phyloP scores from a whole-genome alignment of 768 basidiomycete genomes.

The Mycena leptocephala region DNA sequence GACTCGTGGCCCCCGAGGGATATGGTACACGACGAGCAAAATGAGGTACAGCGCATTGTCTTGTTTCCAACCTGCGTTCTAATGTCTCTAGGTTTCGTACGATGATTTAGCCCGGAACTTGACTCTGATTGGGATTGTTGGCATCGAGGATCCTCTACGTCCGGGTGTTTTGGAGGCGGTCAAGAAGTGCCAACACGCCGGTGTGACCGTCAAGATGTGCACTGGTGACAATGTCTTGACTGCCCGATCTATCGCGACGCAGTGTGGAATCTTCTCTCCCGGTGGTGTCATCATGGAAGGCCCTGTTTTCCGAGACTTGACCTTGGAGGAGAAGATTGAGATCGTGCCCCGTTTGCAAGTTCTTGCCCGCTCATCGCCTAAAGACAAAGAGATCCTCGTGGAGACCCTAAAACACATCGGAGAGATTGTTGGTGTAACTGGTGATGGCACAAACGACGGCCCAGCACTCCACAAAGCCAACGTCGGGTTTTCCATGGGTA shows the following conservation, averaged over 20 bases:
- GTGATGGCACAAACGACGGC: conserved; percentile 98
- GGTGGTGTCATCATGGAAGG: conserved; percentile 99
- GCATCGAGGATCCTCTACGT: conserved; percentile 97
- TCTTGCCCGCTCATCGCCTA: conserved; percentile 96
- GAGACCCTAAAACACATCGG: conserved; percentile 89
- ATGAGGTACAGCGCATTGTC: conserved; percentile 63
- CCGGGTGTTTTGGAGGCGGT: conserved; percentile 93
- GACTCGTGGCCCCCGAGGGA: conserved; percentile 86
- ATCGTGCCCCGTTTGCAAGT: conserved; percentile 96
- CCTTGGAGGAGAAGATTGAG: conserved; percentile 78
- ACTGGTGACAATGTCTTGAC: conserved; percentile 98
- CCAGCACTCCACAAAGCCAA: conserved; percentile 96
- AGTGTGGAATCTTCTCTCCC: conserved; percentile 95
- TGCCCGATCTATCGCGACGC: conserved; percentile 95
- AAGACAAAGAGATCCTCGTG: conserved; percentile 96
- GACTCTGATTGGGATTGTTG: conserved; percentile 91
- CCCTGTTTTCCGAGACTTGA: conserved; percentile 90
- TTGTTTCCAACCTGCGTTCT: not conserved
- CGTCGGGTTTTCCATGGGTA: conserved; percentile 98
- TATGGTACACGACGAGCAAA: conserved; percentile 54
- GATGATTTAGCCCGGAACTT: conserved; percentile 80
- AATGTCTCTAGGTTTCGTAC: conserved; percentile 70
- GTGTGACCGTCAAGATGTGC: conserved; percentile 97
- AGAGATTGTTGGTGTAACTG: conserved; percentile 95
- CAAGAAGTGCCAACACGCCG: conserved; percentile 87